Conservation (phyloP, 495 filamentous ascomycete species). For the Trichocladium uniseriatum region DNA sequence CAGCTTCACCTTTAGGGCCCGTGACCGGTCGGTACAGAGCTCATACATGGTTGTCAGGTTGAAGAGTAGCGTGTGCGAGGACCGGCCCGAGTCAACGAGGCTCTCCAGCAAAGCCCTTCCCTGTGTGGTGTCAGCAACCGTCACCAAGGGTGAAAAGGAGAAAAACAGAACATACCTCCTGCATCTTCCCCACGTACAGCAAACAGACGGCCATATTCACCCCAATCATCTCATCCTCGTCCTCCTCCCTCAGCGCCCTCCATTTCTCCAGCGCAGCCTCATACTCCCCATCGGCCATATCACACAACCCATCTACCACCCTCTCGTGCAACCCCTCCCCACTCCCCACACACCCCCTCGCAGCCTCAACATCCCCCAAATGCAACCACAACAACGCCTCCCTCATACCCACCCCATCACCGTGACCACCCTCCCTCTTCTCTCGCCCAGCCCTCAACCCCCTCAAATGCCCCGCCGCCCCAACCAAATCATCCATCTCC, state of each 20-base stretch:
- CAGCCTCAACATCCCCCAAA: slow-evolving; percentile 65
- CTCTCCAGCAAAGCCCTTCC: slow-evolving; percentile 53
- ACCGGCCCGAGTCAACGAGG: slow-evolving; percentile 48
- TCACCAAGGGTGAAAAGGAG: neutral
- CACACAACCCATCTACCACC: slow-evolving; percentile 55
- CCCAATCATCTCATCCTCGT: slow-evolving; percentile 49
- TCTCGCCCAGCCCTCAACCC: slow-evolving; percentile 29
- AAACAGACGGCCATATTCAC: slow-evolving; percentile 78
- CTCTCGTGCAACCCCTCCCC: slow-evolving; percentile 18
- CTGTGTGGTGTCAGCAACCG: slow-evolving; percentile 29
- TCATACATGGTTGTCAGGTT: slow-evolving; percentile 90
- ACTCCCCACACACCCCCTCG: slow-evolving; percentile 40
- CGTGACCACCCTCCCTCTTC: neutral
- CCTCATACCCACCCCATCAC: slow-evolving; percentile 29
- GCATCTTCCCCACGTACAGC: slow-evolving; percentile 67
- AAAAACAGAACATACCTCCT: slow-evolving; percentile 47
- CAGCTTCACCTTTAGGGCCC: slow-evolving; percentile 55
- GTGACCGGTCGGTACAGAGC: slow-evolving; percentile 70
- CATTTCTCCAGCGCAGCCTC: slow-evolving; percentile 52
- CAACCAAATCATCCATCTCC: slow-evolving; percentile 82
- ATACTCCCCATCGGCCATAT: slow-evolving; percentile 73
- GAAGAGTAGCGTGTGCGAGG: slow-evolving; percentile 71
- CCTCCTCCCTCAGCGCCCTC: slow-evolving; percentile 42
- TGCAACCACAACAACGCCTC: slow-evolving; percentile 62
- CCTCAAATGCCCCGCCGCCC: slow-evolving; percentile 59